Evolutionary conservation across 2,329 filamentous ascomycete species (phyloP), one percentile per base, ranked within the genome.

Genomic region (Colletotrichum truncatum): DNA sequence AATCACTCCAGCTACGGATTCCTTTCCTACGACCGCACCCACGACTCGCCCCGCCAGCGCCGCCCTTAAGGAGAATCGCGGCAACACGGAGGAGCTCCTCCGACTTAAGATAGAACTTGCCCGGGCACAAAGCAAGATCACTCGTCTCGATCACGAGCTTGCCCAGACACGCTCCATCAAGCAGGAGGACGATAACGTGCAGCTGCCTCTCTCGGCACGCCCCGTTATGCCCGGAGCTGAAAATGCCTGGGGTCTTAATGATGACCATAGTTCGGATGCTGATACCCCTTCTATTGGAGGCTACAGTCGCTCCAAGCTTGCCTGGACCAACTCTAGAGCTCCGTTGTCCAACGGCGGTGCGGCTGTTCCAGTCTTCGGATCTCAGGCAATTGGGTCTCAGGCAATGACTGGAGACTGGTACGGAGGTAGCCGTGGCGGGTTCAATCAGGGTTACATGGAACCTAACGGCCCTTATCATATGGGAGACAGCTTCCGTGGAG

Each of bases 101-200:
- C 88, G 87, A 54, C 82, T 94, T 62, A 92, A 91, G 80, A 78
- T 89, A 55, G 88, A 94, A 77, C 85, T 95, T 54, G 89, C 90
- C 43, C 84, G 89, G 67, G 91, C 92, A 34, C 88, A 91, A 66
- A 89, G 84, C 74, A 87, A 90, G 72, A 92, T 94, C 72, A 86
- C 85, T 46, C 89, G 87, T 61, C 88, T 94, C 73, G 90, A 92
- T 63, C 85, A 92, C 57, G 90, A 93, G 78, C 83, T 93, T 66
- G 84, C 88, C 38, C 87, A 91, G 68, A 88, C 84, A 23, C 88
- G 88, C 28, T 84, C 88, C 60, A 81, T 82, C 32, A 88, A 87
- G 71, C 81, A 86, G 56, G 90, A 87, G 2, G 62, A 71, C 3
- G 74, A 78, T 1, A 18, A 61, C 12, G 30, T 55, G 30, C 30